Evolutionary conservation across 108 stramenopile species (phyloP), one percentile per base, ranked within the genome.

Genomic region (Cyclotella kingstonii): DNA sequence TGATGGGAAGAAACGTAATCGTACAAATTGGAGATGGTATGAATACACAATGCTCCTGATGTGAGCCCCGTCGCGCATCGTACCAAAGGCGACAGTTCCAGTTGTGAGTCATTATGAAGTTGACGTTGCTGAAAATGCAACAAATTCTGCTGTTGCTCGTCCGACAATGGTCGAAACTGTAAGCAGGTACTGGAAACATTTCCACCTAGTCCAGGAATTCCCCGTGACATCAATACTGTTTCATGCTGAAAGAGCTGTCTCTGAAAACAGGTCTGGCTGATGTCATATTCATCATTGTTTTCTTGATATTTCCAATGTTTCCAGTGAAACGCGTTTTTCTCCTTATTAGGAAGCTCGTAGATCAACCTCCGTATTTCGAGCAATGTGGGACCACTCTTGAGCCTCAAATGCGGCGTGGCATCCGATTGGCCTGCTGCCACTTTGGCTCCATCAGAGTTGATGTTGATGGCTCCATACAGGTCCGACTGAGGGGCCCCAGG

Each of bases 21-120:
- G n/a, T 43, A 28, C 3, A 77, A 26, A 21, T 67, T 67, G 22
- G 62, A 54, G 41, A 87, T 70, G 40, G 81, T 71, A 55, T 91
- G 90, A 34, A 91, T 59, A 49, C 81, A 82, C 17, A 91, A 54
- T 15, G 81, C 79, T 12, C 90, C 90, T 7, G 80, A 84, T 5
- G 83, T 81, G n/a, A 84, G 48, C 41, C 90, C 90, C 8, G 90
- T 91, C 27, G 86, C 86, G 60, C 73, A 69, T 63, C 60, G 33
- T 29, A 66, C 47, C 15, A 39, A 35, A 17, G 47, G 6, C 23
- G 57, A n/a, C 14, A 48, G n/a, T 34, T 49, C 10, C 42, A 34
- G 33, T 3, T 17, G 42, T 7, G 36, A 45, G 19, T 28, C 4
- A 11, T 21, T 19, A 22, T 27, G 11, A 2, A 21, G 18, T 40